phyloP scores from a whole-genome alignment of 306 rosid genomes.

The Ceratonia siliqua region DNA sequence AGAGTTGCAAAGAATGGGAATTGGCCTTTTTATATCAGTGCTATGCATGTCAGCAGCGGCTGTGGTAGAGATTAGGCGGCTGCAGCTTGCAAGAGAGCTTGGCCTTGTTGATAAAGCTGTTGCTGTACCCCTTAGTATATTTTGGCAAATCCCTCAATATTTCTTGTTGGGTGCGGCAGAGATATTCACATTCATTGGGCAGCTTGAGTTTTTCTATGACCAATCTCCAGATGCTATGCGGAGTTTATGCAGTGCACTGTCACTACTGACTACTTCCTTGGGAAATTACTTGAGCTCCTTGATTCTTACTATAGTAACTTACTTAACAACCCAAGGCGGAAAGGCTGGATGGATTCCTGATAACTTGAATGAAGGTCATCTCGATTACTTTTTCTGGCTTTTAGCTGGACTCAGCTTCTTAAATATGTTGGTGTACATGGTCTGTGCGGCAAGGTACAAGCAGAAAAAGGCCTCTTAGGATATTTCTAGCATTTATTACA shows the following conservation, averaged over 20 bases:
- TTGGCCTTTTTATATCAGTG: slow-evolving; percentile 80
- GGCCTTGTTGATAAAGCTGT: slow-evolving; percentile 60
- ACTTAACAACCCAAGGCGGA: slow-evolving; percentile 70
- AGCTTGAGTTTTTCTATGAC: slow-evolving; percentile 92
- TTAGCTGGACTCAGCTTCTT: slow-evolving; percentile 81
- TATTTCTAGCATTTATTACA: neutral
- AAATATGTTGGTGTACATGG: slow-evolving; percentile 62
- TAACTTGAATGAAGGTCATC: slow-evolving; percentile 81
- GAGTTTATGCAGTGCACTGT: slow-evolving; percentile 89
- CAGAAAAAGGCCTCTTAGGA: slow-evolving; percentile 66
- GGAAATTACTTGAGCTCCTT: slow-evolving; percentile 91
- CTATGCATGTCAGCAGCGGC: slow-evolving; percentile 98
- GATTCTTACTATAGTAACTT: slow-evolving; percentile 77
- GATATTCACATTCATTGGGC: slow-evolving; percentile 81
- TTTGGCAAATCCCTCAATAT: slow-evolving; percentile 90
- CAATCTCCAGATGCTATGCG: slow-evolving; percentile 99
- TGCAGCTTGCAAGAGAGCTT: slow-evolving; percentile 67
- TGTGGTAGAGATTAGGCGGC: slow-evolving; percentile 65
- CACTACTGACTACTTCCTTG: slow-evolving; percentile 72
- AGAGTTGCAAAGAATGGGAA: slow-evolving; percentile 93
- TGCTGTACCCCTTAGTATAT: slow-evolving; percentile 70
- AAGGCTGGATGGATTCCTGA: slow-evolving; percentile 81
- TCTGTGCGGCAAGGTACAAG: slow-evolving; percentile 71
- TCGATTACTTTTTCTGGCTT: slow-evolving; percentile 89
- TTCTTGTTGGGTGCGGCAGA: slow-evolving; percentile 91